These are phyloP conservation scores for Spinellus fusiger DNA, from an alignment of 192 early-diverging fungal genomes.

Conservation along the genomic window DNA sequence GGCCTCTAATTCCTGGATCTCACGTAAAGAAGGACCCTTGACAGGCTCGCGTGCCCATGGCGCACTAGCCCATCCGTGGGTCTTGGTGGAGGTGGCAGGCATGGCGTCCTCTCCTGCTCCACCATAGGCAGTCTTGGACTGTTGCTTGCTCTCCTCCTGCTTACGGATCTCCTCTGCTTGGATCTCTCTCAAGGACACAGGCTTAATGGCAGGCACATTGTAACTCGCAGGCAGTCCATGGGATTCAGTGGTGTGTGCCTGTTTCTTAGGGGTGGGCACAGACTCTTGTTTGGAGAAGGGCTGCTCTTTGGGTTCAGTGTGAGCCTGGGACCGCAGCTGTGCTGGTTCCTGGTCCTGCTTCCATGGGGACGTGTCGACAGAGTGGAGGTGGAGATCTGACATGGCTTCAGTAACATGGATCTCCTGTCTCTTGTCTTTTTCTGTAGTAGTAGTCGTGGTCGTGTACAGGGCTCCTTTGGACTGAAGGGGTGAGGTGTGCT, in stretches of 20 bases:
- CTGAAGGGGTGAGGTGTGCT: no score
- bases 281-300: no score
- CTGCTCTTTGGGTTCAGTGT: neutral
- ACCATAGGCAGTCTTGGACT: constrained; percentile 5
- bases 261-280: neutral
- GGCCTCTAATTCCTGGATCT: constrained; percentile 61
- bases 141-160: constrained; percentile 30
- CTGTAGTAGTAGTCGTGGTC: neutral
- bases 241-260: neutral
- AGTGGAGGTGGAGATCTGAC: neutral
- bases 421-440: neutral
- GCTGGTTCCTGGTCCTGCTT: neutral
- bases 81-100: neutral
- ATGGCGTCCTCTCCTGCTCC: neutral
- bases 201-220: constrained; percentile 7
- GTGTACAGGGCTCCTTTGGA: neutral
- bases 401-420: neutral
- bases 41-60: constrained; percentile 10
- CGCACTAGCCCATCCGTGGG: constrained; percentile 2
- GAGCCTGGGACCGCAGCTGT: neutral
- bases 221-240: neutral
- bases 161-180: constrained; percentile 40
- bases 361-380: neutral
- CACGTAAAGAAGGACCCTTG: constrained; percentile 46
- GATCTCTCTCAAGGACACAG: constrained; percentile 37